Percentiles rank a stretch among this genome's conserved stretches.
Evolutionary conservation across 192 early-diverging fungal genomes (phyloP).

Genomic region (Hyaloraphidium curvatum): DNA sequence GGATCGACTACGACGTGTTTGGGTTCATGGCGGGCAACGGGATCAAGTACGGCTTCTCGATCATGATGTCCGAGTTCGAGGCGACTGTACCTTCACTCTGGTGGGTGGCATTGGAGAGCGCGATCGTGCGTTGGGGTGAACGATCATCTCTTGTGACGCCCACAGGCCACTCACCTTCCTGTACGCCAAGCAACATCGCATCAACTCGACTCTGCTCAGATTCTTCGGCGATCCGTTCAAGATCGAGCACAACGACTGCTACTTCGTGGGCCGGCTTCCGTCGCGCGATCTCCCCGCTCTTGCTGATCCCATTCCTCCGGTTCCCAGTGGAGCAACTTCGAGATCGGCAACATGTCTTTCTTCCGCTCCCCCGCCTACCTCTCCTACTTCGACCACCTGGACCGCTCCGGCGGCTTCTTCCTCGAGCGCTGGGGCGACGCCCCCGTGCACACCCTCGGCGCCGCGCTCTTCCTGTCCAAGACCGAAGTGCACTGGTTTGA

Average conservation of each 20-base stretch:
- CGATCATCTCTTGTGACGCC: no score
- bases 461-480: constrained; percentile 31
- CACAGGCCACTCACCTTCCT: no score
- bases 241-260: constrained; percentile 46
- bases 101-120: no score
- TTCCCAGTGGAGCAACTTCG: constrained; percentile 32
- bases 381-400: constrained; percentile 5
- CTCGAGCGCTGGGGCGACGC: constrained; percentile 53
- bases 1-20: constrained; percentile 69
- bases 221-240: no score
- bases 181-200: no score
- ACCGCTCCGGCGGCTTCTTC: constrained; percentile 9
- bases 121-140: no score
- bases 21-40: constrained; percentile 48
- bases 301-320: no score
- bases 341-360: not conserved
- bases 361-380: constrained; percentile 1
- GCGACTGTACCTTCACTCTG: constrained; percentile 54
- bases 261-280: no score
- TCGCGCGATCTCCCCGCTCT: no score
- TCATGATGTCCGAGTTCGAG: constrained; percentile 40
- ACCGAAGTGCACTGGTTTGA: constrained; percentile 52
- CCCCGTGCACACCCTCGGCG: constrained; percentile 49
- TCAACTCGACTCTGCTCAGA: no score
- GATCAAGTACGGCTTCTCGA: constrained; percentile 59